Conservation (phyloP, 2,329 filamentous ascomycete genomes). For the Calonectria naviculata region DNA sequence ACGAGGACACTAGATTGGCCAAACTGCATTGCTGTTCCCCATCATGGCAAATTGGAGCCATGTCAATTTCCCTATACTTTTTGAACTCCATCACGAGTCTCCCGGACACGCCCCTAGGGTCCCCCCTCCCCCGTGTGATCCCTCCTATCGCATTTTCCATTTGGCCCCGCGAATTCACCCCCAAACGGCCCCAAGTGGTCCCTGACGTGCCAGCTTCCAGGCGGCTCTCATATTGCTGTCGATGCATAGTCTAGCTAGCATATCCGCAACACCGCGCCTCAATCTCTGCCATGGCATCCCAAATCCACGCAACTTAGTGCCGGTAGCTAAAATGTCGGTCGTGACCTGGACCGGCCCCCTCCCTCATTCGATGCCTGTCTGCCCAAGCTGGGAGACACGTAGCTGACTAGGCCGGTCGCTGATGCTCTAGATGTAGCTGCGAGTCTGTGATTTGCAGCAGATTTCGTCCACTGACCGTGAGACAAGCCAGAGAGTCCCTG, state of each 20-base stretch:
- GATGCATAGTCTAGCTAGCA: neutral
- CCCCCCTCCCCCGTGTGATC: neutral
- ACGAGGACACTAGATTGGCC: neutral
- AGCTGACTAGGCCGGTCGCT: slow-evolving; percentile 1
- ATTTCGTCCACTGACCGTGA: neutral
- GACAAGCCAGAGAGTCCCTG: slow-evolving; percentile 10
- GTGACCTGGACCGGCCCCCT: neutral
- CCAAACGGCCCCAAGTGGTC: slow-evolving; percentile 11
- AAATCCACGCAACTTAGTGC: slow-evolving; percentile 5
- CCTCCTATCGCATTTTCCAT: neutral
- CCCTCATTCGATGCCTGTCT: neutral
- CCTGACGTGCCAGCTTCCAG: neutral
- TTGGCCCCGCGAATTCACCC: neutral
- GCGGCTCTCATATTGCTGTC: neutral
- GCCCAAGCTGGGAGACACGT: slow-evolving; percentile 18
- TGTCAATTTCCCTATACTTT: neutral
- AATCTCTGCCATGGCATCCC: slow-evolving; percentile 13
- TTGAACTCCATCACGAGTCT: neutral
- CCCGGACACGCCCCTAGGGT: neutral
- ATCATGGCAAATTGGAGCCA: neutral
- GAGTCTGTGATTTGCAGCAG: slow-evolving; percentile 14
- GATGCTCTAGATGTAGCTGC: neutral
- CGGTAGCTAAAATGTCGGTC: neutral
- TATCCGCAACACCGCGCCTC: neutral
- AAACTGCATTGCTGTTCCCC: neutral